These are phyloP conservation scores for Batrachochytrium dendrobatidis DNA, from an alignment of 371 early-diverging fungal species.

Conservation along the genomic window DNA sequence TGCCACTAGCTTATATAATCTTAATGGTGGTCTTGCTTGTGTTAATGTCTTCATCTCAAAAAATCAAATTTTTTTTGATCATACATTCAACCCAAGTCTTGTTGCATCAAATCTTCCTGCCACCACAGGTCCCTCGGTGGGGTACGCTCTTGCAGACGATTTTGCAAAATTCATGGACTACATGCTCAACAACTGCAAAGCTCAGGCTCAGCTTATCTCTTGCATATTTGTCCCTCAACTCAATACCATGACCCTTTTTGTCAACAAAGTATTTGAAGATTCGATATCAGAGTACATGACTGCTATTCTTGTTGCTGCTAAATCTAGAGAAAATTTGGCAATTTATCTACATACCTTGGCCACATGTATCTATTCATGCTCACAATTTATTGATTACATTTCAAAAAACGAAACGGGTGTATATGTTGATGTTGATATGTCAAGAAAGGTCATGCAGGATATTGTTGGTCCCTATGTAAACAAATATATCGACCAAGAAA, in stretches of 20 bases:
- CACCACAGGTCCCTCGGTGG: slow-evolving; percentile 17
- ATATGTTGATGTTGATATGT: slow-evolving; percentile 21
- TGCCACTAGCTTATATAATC: slow-evolving; percentile 58
- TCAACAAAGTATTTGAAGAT: slow-evolving; percentile 64
- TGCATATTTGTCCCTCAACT: slow-evolving; percentile 62
- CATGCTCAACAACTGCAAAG: slow-evolving; percentile 36
- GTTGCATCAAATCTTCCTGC: slow-evolving; percentile 29
- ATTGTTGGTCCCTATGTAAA: slow-evolving; percentile 34
- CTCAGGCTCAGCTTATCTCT: slow-evolving; percentile 56
- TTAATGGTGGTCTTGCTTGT: slow-evolving; percentile 72
- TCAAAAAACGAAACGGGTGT: slow-evolving; percentile 25
- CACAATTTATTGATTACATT: slow-evolving; percentile 37
- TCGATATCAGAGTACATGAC: slow-evolving; percentile 62
- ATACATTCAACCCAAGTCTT: slow-evolving; percentile 46
- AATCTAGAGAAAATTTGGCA: slow-evolving; percentile 26
- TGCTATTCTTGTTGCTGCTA: slow-evolving; percentile 35
- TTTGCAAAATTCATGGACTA: slow-evolving; percentile 48
- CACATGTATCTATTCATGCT: slow-evolving; percentile 39
- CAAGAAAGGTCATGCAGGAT: slow-evolving; percentile 19
- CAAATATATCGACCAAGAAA: slow-evolving; percentile 35
- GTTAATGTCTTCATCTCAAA: slow-evolving; percentile 78
- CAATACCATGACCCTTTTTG: slow-evolving; percentile 51
- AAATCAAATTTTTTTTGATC: slow-evolving; percentile 77
- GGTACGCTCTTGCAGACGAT: slow-evolving; percentile 44
- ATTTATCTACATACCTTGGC: slow-evolving; percentile 45